Evolutionary conservation across 2,329 filamentous ascomycete genomes (phyloP).

Genomic region (Domatiomyces globalis): DNA sequence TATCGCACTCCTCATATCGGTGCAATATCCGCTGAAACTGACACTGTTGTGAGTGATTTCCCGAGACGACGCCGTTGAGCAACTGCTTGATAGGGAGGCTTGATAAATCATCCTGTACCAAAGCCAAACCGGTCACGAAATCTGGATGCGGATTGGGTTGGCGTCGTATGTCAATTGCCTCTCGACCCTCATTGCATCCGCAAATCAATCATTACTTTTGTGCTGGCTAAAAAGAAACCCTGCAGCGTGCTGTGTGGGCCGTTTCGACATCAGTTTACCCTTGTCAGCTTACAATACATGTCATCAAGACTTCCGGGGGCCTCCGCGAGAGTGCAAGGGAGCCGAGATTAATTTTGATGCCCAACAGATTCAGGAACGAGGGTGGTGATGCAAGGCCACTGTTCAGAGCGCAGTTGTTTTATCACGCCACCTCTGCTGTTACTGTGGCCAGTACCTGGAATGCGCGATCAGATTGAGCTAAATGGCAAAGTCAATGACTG

Average conservation of each 20-base stretch:
- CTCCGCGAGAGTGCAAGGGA: background rate
- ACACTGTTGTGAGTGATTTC: background rate
- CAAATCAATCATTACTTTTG: constrained; percentile 7
- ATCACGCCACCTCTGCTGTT: background rate
- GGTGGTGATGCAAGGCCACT: background rate
- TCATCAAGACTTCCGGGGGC: background rate
- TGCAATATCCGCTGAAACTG: background rate
- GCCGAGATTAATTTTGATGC: background rate
- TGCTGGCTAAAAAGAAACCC: background rate
- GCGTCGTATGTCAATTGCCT: constrained; percentile 7
- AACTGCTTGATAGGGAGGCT: background rate
- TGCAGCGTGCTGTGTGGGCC: background rate
- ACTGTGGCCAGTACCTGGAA: background rate
- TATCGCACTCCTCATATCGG: background rate
- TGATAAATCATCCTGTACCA: background rate
- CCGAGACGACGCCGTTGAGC: background rate
- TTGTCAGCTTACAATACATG: background rate
- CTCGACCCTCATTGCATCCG: constrained; percentile 17
- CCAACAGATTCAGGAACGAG: background rate
- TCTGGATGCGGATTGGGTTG: constrained; percentile 17
- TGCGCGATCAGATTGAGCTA: too few species aligned
- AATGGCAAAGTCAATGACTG: background rate
- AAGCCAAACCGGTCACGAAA: background rate
- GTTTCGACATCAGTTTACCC: background rate
- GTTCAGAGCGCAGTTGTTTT: background rate